Conservation (phyloP, 768 basidiomycete genomes). For the Naematelia encephala region DNA sequence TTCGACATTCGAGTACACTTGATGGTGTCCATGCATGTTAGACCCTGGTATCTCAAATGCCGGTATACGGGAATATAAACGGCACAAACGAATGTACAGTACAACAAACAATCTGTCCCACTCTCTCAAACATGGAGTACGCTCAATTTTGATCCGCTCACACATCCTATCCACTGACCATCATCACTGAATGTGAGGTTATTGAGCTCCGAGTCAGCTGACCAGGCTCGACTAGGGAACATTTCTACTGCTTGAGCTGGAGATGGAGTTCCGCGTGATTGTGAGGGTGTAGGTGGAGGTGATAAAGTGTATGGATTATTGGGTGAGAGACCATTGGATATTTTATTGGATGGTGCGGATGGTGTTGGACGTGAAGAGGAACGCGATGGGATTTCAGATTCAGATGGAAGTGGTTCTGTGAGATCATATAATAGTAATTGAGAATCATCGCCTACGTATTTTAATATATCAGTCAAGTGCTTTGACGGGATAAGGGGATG, state of each 20-base stretch:
- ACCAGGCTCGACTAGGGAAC: constrained; percentile 38
- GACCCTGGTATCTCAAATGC: not conserved
- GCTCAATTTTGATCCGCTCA: constrained; percentile 42
- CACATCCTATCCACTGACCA: constrained; percentile 47
- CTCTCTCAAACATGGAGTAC: constrained; percentile 38
- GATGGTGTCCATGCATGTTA: no score
- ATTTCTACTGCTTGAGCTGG: constrained; percentile 27
- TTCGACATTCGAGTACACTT: no score
- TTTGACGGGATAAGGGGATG: no score
- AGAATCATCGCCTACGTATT: constrained; percentile 81
- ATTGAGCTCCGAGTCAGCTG: constrained; percentile 39
- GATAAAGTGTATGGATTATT: constrained; percentile 20
- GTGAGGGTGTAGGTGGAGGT: constrained; percentile 22
- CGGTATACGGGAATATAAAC: not conserved
- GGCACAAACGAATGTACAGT: not conserved
- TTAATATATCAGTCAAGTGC: not conserved
- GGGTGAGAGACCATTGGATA: constrained; percentile 1
- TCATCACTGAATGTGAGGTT: constrained; percentile 43
- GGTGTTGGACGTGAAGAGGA: constrained; percentile 19
- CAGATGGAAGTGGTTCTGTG: constrained; percentile 33
- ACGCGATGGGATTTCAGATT: not conserved
- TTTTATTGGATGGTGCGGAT: constrained; percentile 43
- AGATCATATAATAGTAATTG: constrained; percentile 94
- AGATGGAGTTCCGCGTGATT: constrained; percentile 13
- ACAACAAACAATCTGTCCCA: not conserved